Evolutionary conservation across 73 alveolate genomes (phyloP), one percentile per base, ranked within the genome.

Genomic region (Paramecium tetraurelia): DNA sequence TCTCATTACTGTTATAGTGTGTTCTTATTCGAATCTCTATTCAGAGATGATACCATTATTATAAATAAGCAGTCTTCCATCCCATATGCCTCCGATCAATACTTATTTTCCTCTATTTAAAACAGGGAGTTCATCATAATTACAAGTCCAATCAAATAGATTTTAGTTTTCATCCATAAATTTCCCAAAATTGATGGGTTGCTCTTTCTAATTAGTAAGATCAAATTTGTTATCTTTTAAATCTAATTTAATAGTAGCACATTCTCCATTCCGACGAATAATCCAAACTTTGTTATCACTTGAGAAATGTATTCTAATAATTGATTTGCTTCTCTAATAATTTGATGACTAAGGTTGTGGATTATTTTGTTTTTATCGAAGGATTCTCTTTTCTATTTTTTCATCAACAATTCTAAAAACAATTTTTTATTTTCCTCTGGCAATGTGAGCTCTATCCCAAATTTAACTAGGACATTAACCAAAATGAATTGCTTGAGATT

Each of bases 301-400:
- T 29, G 43, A 41, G 10, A 38, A 46, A 71, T 43, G 24, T 29
- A 89, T 36, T 71, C 36, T 41, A 0, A 40, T 58, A 20, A 38
- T 87, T 21, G 87, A n/a, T 11, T 41, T 27, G 29, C 18, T 22
- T 48, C 84, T 70, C 16, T 20, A 44, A 46, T 33, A 86, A 8
- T 38, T 63, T 5, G 10, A 76, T 94, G 94, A 21, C 98, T 99
- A 93, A 97, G 97, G 40, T 94, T 93, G 84, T 95, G 95, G 48
- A 71, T 89, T 72, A 89, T 97, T 99, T 29, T 97, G 92, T 99
- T 99, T 75, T 92, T 98, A 97, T 41, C 97, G 92, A 76, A 92
- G 92, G 18, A 95, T 90, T 53, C 94, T 93, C 10, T 95, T 99
- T 58, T 94, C 93, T 33, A 97, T 97, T 48, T 98, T 90, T 94